Base-by-base conservation (phyloP, 31 red algal genomes). In the Pterothamnion heteromorphum region DNA sequence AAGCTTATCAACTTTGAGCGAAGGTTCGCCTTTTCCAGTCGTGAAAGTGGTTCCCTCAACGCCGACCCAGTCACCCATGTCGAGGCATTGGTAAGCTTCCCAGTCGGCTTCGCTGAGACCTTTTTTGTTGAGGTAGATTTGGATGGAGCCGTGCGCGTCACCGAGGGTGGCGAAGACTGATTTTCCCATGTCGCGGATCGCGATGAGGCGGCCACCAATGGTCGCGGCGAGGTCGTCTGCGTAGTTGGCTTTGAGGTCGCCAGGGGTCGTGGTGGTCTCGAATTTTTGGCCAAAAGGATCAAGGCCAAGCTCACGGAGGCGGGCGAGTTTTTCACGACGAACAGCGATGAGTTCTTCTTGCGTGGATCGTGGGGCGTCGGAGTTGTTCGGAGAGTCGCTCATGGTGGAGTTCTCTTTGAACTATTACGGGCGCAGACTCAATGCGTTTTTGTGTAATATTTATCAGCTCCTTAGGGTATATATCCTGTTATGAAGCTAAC, bases 1-100 rank as follows among this genome's bases (percentile, higher is more conserved):
- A 93, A 93, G 97, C 22, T 96, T 35, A 1, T 88, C 57, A 4
- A 96, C 96, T 33, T 97, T 93, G 22, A 99, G 94, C 27, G 91
- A 94, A 34, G 97, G 94, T 86, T 99, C 97, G 44, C 97, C 97
- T 74, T 99, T 99, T 20, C 97, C 97, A 27, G 96, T 97, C 27
- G 95, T 71, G 36, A 95, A 94, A 9, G 94, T 93, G 4, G 91
- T 87, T 0, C 97, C 97, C 3, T 80, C 89, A 34, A 95, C 97
- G 22, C 96, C 96, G n/a, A n/a, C n/a, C n/a, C n/a, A 36, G 74
- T 78, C 83, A n/a, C n/a, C n/a, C n/a, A n/a, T n/a, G n/a, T n/a
- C n/a, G n/a, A n/a, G n/a, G n/a, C n/a, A n/a, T n/a, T n/a, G n/a
- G n/a, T n/a, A n/a, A n/a, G n/a, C n/a, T n/a, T n/a, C n/a, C n/a